Evolutionary conservation across 371 early-diverging fungal species (phyloP).

Genomic region (Apophysomyces ossiformis): DNA sequence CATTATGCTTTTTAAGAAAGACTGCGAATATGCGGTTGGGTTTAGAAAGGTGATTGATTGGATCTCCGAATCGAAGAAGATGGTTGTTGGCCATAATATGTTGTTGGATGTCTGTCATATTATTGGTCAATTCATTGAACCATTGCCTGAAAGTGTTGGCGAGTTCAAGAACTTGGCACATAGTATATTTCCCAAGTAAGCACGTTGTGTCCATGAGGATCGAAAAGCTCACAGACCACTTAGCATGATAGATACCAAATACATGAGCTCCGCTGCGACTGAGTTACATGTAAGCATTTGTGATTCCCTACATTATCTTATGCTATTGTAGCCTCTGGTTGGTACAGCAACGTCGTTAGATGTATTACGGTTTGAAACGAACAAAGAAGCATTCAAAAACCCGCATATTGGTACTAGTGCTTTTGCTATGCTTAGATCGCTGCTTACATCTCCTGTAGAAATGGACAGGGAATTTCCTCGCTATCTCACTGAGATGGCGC

Average conservation of each 20-base stretch:
- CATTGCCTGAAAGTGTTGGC: constrained; percentile 65
- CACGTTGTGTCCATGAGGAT: not conserved
- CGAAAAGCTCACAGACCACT: not conserved
- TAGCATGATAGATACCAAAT: constrained; percentile 84
- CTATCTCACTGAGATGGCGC: constrained; percentile 57
- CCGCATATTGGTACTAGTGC: constrained; percentile 55
- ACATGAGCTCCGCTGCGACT: constrained; percentile 63
- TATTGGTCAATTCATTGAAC: constrained; percentile 69
- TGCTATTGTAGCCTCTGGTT: constrained; percentile 26
- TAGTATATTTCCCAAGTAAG: constrained; percentile 61
- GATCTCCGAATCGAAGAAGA: constrained; percentile 69
- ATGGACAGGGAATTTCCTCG: constrained; percentile 44
- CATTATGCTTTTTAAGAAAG: constrained; percentile 31
- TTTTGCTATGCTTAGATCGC: too few species aligned
- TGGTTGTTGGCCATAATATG: constrained; percentile 87
- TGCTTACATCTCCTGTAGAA: constrained; percentile 24
- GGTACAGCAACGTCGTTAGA: constrained; percentile 45
- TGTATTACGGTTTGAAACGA: constrained; percentile 45
- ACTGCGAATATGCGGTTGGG: constrained; percentile 67
- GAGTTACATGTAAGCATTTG: constrained; percentile 47
- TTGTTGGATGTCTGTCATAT: constrained; percentile 80
- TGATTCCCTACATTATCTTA: not conserved
- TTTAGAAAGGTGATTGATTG: constrained; percentile 82
- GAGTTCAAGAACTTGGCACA: constrained; percentile 66
- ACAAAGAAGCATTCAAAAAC: constrained; percentile 41